Conservation (phyloP, 495 filamentous ascomycete genomes). For the Talaromyces liani region DNA sequence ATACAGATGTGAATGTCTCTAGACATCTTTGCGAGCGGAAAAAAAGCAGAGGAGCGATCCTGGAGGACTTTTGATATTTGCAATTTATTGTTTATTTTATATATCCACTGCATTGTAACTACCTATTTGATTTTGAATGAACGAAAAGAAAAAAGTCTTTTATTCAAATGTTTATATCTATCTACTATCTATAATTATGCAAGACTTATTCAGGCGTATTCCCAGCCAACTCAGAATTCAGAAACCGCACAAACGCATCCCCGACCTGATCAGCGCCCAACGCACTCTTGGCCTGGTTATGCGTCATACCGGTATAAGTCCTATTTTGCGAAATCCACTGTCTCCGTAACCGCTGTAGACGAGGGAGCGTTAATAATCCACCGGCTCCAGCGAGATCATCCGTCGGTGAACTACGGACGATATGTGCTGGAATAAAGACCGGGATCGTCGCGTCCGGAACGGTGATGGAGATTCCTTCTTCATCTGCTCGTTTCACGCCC, state of each 20-base stretch:
- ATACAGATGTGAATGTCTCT: background rate
- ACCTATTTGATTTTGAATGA: background rate
- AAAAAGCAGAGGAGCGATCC: conserved; percentile 8
- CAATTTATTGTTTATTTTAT: background rate
- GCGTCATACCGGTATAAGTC: conserved; percentile 24
- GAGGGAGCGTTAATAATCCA: conserved; percentile 57
- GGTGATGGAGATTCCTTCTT: conserved; percentile 40
- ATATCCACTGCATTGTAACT: background rate
- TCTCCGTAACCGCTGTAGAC: conserved; percentile 73
- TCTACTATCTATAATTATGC: background rate
- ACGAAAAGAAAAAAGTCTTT: background rate
- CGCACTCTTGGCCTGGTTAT: conserved; percentile 21
- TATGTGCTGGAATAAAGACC: conserved; percentile 44
- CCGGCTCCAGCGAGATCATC: conserved; percentile 38
- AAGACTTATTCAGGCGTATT: conserved; percentile 10
- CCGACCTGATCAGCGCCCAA: conserved; percentile 27
- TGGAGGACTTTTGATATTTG: conserved; percentile 5
- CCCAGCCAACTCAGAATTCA: conserved; percentile 36
- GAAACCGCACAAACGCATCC: conserved; percentile 42
- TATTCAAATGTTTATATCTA: background rate
- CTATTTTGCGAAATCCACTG: conserved; percentile 81
- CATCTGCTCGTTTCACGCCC: conserved; percentile 23
- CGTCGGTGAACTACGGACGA: conserved; percentile 29
- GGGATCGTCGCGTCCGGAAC: conserved; percentile 32
- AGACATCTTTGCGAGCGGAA: background rate